phyloP scores from a whole-genome alignment of 2,329 filamentous ascomycete genomes.

The Verticillium dahliae region DNA sequence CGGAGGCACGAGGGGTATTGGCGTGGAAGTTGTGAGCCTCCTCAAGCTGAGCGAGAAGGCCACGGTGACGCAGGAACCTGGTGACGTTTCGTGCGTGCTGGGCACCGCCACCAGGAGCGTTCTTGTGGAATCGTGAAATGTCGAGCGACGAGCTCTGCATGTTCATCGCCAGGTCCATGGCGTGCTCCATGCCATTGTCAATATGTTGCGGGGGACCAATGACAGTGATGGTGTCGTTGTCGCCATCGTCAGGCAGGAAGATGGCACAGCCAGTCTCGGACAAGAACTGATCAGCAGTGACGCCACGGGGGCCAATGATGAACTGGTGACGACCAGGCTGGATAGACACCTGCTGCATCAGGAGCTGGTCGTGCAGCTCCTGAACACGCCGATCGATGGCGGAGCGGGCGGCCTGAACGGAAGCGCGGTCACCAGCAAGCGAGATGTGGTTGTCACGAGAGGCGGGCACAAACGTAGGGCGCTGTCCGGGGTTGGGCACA shows the following conservation, averaged over 20 bases:
- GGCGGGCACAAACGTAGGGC: constrained; percentile 64
- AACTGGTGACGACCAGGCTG: constrained; percentile 89
- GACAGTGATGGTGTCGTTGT: constrained; percentile 78
- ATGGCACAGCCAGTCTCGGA: constrained; percentile 86
- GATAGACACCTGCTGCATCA: constrained; percentile 72
- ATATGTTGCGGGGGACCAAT: constrained; percentile 73
- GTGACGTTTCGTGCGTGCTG: constrained; percentile 80
- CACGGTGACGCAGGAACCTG: constrained; percentile 76
- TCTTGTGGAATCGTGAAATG: constrained; percentile 70
- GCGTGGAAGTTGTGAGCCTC: constrained; percentile 78
- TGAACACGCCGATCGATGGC: constrained; percentile 75
- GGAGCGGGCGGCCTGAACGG: constrained; percentile 72
- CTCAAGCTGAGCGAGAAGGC: constrained; percentile 78
- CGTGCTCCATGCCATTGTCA: constrained; percentile 68
- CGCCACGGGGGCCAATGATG: constrained; percentile 79
- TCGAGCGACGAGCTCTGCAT: constrained; percentile 84
- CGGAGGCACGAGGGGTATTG: constrained; percentile 64
- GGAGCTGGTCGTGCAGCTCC: constrained; percentile 68
- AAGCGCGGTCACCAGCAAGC: constrained; percentile 76
- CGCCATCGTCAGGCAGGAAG: constrained; percentile 69
- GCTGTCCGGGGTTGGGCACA: constrained; percentile 53
- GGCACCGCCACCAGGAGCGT: constrained; percentile 64
- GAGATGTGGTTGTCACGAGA: constrained; percentile 71
- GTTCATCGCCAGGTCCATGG: constrained; percentile 80
- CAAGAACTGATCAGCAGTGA: constrained; percentile 79